These are phyloP conservation scores for Diaporthe longicolla DNA, from an alignment of 2,329 filamentous ascomycete genomes.

Conservation along the genomic window DNA sequence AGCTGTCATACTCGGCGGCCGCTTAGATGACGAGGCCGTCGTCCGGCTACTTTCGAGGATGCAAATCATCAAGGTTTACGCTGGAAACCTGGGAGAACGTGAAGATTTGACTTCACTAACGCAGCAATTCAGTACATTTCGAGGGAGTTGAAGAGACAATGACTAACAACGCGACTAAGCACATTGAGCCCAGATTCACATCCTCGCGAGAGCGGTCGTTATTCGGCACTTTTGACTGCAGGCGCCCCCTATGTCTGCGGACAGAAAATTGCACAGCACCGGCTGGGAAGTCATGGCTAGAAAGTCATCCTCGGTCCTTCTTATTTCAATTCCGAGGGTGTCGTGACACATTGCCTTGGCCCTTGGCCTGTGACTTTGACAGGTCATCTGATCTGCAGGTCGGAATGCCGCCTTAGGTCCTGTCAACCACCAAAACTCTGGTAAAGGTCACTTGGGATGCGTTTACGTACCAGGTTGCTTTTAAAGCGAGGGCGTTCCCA, in stretches of 20 bases:
- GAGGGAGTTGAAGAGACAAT: too few relatives aligned
- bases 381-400: constrained; percentile 27
- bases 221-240: constrained; percentile 8
- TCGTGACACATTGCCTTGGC: constrained; percentile 24
- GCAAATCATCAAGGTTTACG: neutral
- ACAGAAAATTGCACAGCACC: neutral
- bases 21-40: neutral
- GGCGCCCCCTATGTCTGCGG: neutral
- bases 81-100: neutral
- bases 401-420: constrained; percentile 21
- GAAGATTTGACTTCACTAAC: neutral
- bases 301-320: constrained; percentile 12
- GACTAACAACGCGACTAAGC: neutral
- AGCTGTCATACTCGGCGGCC: too few relatives aligned
- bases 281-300: neutral
- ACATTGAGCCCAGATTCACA: neutral
- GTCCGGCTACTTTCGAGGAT: neutral
- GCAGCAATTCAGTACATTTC: neutral
- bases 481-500: constrained; percentile 1
- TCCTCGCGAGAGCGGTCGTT: constrained; percentile 1
- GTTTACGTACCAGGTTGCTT: neutral
- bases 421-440: constrained; percentile 10
- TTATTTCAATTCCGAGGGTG: neutral
- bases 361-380: constrained; percentile 11
- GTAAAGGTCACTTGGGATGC: neutral